Percentiles rank a stretch among this genome's conserved stretches.
phyloP scores from a whole-genome alignment of 2,329 filamentous ascomycete species.

The Phoma herbarum region DNA sequence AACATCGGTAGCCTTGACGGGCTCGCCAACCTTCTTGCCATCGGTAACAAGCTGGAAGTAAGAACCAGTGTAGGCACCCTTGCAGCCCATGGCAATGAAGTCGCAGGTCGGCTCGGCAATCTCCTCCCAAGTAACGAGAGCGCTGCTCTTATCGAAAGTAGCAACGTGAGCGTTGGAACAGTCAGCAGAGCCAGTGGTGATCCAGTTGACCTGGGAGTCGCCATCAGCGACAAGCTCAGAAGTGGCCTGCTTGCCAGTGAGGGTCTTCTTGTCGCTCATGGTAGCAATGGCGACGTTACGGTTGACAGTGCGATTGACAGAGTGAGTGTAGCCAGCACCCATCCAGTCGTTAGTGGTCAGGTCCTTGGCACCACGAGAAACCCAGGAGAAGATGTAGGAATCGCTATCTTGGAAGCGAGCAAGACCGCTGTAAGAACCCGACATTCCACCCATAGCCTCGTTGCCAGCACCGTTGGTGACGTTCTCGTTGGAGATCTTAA shows the following conservation, averaged over 20 bases:
- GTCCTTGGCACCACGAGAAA: slow-evolving; percentile 66
- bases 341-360: slow-evolving; percentile 66
- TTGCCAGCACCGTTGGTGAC: slow-evolving; percentile 67
- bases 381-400: slow-evolving; percentile 70
- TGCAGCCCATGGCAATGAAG: slow-evolving; percentile 67
- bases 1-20: slow-evolving; percentile 61
- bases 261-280: slow-evolving; percentile 66
- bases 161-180: slow-evolving; percentile 68
- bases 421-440: slow-evolving; percentile 68
- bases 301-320: slow-evolving; percentile 63
- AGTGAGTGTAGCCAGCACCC: slow-evolving; percentile 64
- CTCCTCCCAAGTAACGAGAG: slow-evolving; percentile 69
- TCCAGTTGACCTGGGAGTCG: slow-evolving; percentile 68
- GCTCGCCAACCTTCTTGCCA: slow-evolving; percentile 62
- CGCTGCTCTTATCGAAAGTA: slow-evolving; percentile 61
- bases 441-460: slow-evolving; percentile 70
- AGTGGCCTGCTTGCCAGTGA: slow-evolving; percentile 62
- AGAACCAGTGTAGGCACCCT: slow-evolving; percentile 66
- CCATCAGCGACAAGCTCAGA: slow-evolving; percentile 64
- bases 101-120: slow-evolving; percentile 65
- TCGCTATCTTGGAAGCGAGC: slow-evolving; percentile 62
- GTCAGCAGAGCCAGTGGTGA: slow-evolving; percentile 63
- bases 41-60: slow-evolving; percentile 66
- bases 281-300: slow-evolving; percentile 68
- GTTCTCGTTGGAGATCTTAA: slow-evolving; percentile 70